Base-by-base conservation (phyloP, 345 rosid species). In the Syzygium jambos region DNA sequence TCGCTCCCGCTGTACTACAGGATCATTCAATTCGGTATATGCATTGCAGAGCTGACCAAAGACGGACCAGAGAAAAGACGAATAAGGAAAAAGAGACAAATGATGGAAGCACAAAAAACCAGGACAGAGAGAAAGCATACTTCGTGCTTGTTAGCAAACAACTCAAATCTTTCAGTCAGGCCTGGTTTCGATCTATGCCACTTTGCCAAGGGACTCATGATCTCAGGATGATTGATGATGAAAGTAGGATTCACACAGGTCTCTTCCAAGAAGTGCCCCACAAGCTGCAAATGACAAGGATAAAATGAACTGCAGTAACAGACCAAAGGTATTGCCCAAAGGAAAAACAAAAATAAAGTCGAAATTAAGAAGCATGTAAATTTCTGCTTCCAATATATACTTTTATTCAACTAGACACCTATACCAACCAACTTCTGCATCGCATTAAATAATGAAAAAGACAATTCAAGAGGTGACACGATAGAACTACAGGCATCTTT, bases 1-100 rank as follows among this genome's bases (percentile, higher is more conserved):
- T 84, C 98, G 92, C 84, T 96, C 94, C 15, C 98, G 98, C 90
- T 98, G 99, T 84, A 95, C 99, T 12, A 96, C 94, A 52, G 99
- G 99, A 87, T 98, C 99, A 88, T 98, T 98, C 92, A 96, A 85
- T 90, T 98, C 99, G 7, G 99, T 98, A 92, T 98, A 98, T 38
- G 99, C 99, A 88, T 98, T 96, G 93, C 97, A 96, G 52, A 96
- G 88, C 99, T 98, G 89, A 84, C 63, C 29, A 41, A 82, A 85
- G 56, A 52, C 30, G 85, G n/a, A 86, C 30, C 6, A 90, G 56
- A 53, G 29, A 52, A 51, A 30, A 25, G 49, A 80, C 4, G 23
- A 55, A 27, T 9, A 80, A 86, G 11, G 59, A 49, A 34, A 34
- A 68, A 77, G 57, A n/a, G 52, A 54, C 84, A 13, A 13, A 7